These are phyloP conservation scores for Fragaria vesca DNA, from an alignment of 306 rosid species.

Conservation along the genomic window DNA sequence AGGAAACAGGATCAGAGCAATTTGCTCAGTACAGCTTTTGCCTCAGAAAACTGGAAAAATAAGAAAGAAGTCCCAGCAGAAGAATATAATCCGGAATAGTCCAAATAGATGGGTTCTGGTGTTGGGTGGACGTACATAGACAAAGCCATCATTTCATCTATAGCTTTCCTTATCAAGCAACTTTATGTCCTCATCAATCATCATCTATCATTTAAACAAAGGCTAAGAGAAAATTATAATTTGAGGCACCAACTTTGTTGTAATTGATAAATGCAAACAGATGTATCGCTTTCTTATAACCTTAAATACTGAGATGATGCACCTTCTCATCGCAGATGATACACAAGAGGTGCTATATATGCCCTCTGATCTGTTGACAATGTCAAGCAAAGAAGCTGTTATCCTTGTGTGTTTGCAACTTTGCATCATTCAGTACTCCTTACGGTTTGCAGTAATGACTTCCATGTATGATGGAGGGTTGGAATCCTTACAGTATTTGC, in stretches of 20 bases:
- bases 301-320: constrained; percentile 7
- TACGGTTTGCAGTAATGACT: neutral
- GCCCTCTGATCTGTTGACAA: constrained; percentile 12
- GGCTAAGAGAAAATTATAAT: constrained; percentile 19
- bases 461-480: neutral
- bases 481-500: neutral
- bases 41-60: constrained; percentile 1
- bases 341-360: neutral
- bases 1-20: constrained; percentile 4
- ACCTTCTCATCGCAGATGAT: constrained; percentile 12
- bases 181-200: constrained; percentile 85
- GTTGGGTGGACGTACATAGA: constrained; percentile 35
- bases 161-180: constrained; percentile 43
- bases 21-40: constrained; percentile 2
- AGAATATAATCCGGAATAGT: constrained; percentile 34
- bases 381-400: neutral
- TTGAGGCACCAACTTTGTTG: constrained; percentile 57
- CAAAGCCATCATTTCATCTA: constrained; percentile 52
- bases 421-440: neutral
- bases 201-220: constrained; percentile 48
- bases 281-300: constrained; percentile 2
- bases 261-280: constrained; percentile 50
- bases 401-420: neutral
- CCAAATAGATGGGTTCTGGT: constrained; percentile 47
- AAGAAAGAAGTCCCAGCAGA: constrained; percentile 17